Base-by-base conservation (phyloP, 2,329 filamentous ascomycete species). In the Bipolaris cookei region DNA sequence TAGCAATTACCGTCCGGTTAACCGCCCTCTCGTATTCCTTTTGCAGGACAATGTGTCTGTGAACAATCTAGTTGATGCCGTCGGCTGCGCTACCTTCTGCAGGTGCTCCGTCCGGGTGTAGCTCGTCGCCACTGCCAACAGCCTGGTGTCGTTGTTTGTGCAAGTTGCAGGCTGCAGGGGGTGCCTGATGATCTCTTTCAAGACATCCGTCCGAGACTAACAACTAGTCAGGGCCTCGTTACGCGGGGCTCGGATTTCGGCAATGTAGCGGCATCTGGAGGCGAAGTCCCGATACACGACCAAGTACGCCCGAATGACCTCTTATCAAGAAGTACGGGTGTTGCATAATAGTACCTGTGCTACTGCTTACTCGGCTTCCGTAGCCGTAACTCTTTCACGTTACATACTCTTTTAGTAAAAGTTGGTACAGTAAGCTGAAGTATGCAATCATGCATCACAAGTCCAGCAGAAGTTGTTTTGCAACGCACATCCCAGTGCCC, bases 191-290 rank as follows among this genome's bases (percentile, higher is more conserved):
- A 44, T 25, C 16, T 14, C 16, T 35, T 41, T 54, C 49, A 44
- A 49, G 20, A 34, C 44, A 32, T 18, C 48, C 51, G 58, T 28
- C 51, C 41, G 47, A 23, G 41, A 34, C 44, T 44, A 50, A 50
- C n/a, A 44, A 35, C 35, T 39, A 41, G 21, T n/a, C 39, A 46
- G 30, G 42, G 46, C 30, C 46, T 54, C 11, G 25, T 13, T 30
- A 30, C 28, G 38, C 44, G 35, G 54, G 28, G 30, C 38, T 46
- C 34, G 51, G 18, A 57, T 21, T 44, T n/a, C 57, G 50, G 56
- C 43, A 47, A 38, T 25, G 50, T 20, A 38, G 48, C 57, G 57
- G 51, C 58, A 56, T 48, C 41, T 23, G 51, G 46, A 54, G 49
- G 54, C 43, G 46, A 39, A 46, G 38, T 49, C 53, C 49, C 42